phyloP scores from a whole-genome alignment of 768 basidiomycete genomes.

The Leccinum disarticulatum region DNA sequence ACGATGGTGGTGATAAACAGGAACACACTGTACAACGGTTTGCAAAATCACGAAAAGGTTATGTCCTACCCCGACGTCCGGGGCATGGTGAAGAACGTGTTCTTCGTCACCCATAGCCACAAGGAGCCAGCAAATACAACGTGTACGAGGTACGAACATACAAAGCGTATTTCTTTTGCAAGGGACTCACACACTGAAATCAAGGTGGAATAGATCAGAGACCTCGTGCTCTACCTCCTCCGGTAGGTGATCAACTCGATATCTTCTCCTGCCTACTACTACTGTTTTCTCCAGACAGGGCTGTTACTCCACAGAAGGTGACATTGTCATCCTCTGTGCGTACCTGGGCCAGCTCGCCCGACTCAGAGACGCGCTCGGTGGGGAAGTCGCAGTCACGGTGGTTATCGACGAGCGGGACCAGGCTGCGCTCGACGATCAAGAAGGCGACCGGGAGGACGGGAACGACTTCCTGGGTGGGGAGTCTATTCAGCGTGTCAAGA shows the following conservation, averaged over 20 bases:
- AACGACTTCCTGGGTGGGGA: conserved; percentile 17
- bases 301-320: conserved; percentile 44
- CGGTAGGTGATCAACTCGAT: conserved; percentile 20
- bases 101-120: conserved; percentile 65
- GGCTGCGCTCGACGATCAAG: conserved; percentile 54
- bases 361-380: conserved; percentile 41
- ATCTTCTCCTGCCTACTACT: neutral
- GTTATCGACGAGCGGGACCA: conserved; percentile 71
- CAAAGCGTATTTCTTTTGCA: neutral
- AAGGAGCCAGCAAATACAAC: conserved; percentile 67
- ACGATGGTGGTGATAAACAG: conserved; percentile 28
- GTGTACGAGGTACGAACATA: conserved; percentile 67
- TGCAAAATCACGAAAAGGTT: conserved; percentile 59
- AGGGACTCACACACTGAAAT: conserved; percentile 2
- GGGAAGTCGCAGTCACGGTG: conserved; percentile 57
- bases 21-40: conserved; percentile 57
- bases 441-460: conserved; percentile 39
- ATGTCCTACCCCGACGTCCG: conserved; percentile 51
- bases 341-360: conserved; percentile 52
- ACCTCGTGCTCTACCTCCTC: conserved; percentile 53
- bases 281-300: conserved; percentile 41
- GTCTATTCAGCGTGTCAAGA: conserved; percentile 46
- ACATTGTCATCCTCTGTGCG: conserved; percentile 55
- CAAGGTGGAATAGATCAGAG: conserved; percentile 49
- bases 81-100: conserved; percentile 63